phyloP scores from a whole-genome alignment of 225 moss, liverwort and hornwort species.

The Lunularia cruciata region DNA sequence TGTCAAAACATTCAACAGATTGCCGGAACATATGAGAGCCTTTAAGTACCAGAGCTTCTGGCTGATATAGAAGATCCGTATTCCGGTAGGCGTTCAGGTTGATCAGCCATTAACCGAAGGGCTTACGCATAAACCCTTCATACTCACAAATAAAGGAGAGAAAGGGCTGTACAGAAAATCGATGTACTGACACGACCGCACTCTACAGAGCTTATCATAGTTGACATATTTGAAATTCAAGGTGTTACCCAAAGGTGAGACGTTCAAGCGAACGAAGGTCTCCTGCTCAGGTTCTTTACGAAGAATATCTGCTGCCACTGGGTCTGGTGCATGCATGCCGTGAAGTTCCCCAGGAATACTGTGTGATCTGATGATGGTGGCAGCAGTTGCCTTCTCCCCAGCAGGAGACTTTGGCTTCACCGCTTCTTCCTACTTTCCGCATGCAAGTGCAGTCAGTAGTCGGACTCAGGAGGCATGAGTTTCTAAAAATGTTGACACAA shows the following conservation, averaged over 20 bases:
- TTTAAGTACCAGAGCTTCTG: too few relatives aligned
- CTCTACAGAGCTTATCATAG: too few relatives aligned
- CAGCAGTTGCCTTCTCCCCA: constrained; percentile 40
- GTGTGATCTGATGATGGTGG: constrained; percentile 55
- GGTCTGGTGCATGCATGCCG: constrained; percentile 82
- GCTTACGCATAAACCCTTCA: too few relatives aligned
- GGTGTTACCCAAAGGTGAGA: constrained; percentile 67
- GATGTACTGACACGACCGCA: too few relatives aligned
- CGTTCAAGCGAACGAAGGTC: constrained; percentile 75
- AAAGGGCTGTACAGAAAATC: too few relatives aligned
- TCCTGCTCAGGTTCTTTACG: constrained; percentile 96
- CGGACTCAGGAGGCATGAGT: neutral
- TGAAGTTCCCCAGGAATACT: constrained; percentile 81
- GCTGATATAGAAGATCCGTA: too few relatives aligned
- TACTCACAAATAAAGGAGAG: too few relatives aligned
- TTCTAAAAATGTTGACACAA: too few relatives aligned
- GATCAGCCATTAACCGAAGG: too few relatives aligned
- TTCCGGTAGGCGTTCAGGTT: too few relatives aligned
- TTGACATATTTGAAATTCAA: neutral
- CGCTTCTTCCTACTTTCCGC: constrained; percentile 62
- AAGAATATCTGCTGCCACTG: constrained; percentile 91
- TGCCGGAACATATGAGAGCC: neutral
- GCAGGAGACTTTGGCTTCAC: constrained; percentile 45
- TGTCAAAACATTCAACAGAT: constrained; percentile 27
- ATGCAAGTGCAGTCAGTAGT: constrained; percentile 8